Conservation (phyloP, 257 asterid species). For the Solanum medicagineum region DNA sequence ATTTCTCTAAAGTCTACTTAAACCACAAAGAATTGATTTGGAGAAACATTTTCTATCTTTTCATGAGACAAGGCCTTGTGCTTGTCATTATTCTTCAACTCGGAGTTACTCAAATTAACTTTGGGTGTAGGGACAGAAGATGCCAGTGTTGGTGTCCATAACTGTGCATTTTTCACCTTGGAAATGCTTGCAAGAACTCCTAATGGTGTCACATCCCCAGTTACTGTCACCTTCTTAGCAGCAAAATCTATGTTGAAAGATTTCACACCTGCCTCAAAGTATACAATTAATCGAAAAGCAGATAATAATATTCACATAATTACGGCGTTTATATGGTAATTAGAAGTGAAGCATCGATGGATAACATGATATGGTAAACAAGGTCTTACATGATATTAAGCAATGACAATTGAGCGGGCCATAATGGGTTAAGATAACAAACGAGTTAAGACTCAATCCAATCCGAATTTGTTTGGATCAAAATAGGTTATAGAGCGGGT, state of each 20-base stretch:
- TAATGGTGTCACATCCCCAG: conserved; percentile 12
- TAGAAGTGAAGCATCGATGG: background rate
- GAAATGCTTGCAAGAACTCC: conserved; percentile 10
- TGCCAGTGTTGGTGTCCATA: conserved; percentile 20
- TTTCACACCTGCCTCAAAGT: conserved; percentile 7
- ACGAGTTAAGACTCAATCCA: too few species aligned
- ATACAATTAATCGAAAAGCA: background rate
- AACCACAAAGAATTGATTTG: background rate
- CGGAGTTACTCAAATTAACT: background rate
- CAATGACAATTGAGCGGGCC: too few species aligned
- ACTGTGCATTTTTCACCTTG: conserved; percentile 7
- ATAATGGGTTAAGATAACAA: too few species aligned
- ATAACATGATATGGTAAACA: background rate
- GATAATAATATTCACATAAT: background rate
- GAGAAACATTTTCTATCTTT: background rate
- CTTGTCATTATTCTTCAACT: background rate
- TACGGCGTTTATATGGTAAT: background rate
- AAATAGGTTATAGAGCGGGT: too few species aligned
- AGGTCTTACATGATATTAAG: background rate
- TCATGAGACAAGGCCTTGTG: background rate
- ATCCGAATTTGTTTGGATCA: too few species aligned
- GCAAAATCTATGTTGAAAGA: conserved; percentile 6
- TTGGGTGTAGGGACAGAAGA: background rate
- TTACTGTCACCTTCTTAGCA: conserved; percentile 3
- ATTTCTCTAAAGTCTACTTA: background rate